Evolutionary conservation across 164 flowering plant species (phyloP).

Genomic region (Kalanchoe fedtschenkoi): DNA sequence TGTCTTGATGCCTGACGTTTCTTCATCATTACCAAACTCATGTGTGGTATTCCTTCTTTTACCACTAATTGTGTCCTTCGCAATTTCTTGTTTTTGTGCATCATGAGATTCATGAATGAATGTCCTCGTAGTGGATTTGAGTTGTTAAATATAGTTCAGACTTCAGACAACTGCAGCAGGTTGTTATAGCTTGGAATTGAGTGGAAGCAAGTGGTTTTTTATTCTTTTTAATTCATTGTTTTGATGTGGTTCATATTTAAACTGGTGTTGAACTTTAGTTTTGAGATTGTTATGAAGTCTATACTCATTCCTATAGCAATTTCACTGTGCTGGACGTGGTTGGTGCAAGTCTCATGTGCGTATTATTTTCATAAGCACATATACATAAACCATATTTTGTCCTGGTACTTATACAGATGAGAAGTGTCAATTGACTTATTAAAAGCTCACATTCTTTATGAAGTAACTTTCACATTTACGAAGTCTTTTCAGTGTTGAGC

Average conservation of each 20-base stretch:
- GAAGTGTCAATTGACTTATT: background rate
- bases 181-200: background rate
- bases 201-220: constrained; percentile 2
- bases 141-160: background rate
- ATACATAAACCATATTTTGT: background rate
- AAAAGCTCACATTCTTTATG: background rate
- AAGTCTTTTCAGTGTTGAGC: background rate
- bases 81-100: background rate
- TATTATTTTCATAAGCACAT: background rate
- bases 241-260: background rate
- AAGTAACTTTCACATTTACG: background rate
- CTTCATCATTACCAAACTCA: background rate
- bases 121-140: background rate
- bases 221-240: background rate
- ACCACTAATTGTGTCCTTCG: background rate
- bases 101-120: background rate
- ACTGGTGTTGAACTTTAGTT: background rate
- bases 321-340: background rate
- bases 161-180: background rate
- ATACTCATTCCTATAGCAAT: background rate
- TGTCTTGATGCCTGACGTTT: no score
- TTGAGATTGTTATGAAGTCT: background rate
- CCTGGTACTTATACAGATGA: background rate
- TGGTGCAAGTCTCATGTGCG: background rate
- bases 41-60: background rate